A percentile compares a stretch with the other conserved stretches of the same genome.
Evolutionary conservation across 768 basidiomycete species (phyloP).

Genomic region (Russula abietina): DNA sequence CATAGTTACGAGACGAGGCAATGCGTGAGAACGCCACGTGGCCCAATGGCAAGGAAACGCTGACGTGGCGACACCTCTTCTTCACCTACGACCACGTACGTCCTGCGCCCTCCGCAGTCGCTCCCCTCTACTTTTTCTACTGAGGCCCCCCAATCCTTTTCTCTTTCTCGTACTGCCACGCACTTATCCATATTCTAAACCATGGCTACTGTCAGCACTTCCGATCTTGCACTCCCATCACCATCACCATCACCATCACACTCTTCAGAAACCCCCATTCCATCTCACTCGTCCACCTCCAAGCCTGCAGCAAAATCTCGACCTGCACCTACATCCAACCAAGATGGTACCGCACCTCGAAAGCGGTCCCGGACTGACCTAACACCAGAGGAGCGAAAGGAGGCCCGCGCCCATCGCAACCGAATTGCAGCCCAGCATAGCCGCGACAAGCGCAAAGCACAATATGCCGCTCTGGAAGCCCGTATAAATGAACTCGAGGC

Average conservation of each 20-base stretch:
- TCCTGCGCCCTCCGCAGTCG: conserved; percentile 23
- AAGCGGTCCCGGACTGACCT: conserved; percentile 65
- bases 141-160: neutral
- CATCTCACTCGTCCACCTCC: conserved; percentile 14
- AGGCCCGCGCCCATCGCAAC: conserved; percentile 86
- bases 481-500: conserved; percentile 86
- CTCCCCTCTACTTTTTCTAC: conserved; percentile 6
- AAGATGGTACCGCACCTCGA: conserved; percentile 43
- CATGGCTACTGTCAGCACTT: conserved; percentile 9
- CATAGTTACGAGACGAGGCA: too few species aligned
- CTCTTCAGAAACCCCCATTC: conserved; percentile 12
- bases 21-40: conserved; percentile 12
- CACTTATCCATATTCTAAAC: neutral
- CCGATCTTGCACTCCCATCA: conserved; percentile 7
- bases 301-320: conserved; percentile 23
- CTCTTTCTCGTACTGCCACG: conserved; percentile 1
- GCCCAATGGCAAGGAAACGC: neutral
- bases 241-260: conserved; percentile 1
- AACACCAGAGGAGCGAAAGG: conserved; percentile 72
- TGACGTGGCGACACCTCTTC: conserved; percentile 19
- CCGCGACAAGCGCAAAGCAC: conserved; percentile 83
- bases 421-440: conserved; percentile 92
- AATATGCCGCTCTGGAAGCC: conserved; percentile 84
- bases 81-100: conserved; percentile 27
- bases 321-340: conserved; percentile 16